Conservation (phyloP, 2,329 filamentous ascomycete genomes). For the Arthrobotrys sinensis region DNA sequence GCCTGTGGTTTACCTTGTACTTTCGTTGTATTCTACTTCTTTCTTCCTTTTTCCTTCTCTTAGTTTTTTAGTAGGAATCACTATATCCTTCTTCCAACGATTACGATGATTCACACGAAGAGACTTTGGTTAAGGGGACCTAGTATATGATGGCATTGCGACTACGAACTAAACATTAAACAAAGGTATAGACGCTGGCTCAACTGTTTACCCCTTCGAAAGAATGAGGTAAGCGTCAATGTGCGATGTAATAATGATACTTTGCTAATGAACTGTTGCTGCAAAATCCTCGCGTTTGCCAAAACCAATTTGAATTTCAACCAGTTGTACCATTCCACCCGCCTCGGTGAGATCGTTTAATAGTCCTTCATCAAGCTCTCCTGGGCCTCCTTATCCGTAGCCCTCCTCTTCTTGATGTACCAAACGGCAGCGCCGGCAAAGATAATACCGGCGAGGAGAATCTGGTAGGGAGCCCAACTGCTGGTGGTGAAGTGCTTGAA, state of each 20-base stretch:
- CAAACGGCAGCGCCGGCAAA: conserved; percentile 41
- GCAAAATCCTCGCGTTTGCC: too few relatives aligned
- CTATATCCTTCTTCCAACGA: conserved; percentile 7
- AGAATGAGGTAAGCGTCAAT: too few relatives aligned
- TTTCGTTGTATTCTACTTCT: conserved; percentile 67
- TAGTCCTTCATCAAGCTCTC: conserved; percentile 60
- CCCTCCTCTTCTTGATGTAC: conserved; percentile 57
- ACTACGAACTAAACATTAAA: neutral
- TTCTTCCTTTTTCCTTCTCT: conserved; percentile 65
- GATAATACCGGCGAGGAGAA: conserved; percentile 39
- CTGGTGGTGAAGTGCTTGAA: conserved; percentile 15
- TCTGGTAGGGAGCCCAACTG: conserved; percentile 47
- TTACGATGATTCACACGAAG: too few relatives aligned
- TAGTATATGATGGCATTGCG: neutral
- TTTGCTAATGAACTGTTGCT: too few relatives aligned
- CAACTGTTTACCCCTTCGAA: too few relatives aligned
- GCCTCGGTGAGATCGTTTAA: conserved; percentile 7
- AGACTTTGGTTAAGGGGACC: too few relatives aligned
- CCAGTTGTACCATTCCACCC: too few relatives aligned
- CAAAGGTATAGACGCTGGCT: too few relatives aligned
- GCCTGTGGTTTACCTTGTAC: conserved; percentile 67
- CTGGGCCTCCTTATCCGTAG: conserved; percentile 46
- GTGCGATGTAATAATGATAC: too few relatives aligned
- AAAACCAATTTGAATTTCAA: too few relatives aligned
- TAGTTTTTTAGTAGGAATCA: conserved; percentile 61